Conservation (phyloP, 2,329 filamentous ascomycete genomes). For the Remersonia thermophila region DNA sequence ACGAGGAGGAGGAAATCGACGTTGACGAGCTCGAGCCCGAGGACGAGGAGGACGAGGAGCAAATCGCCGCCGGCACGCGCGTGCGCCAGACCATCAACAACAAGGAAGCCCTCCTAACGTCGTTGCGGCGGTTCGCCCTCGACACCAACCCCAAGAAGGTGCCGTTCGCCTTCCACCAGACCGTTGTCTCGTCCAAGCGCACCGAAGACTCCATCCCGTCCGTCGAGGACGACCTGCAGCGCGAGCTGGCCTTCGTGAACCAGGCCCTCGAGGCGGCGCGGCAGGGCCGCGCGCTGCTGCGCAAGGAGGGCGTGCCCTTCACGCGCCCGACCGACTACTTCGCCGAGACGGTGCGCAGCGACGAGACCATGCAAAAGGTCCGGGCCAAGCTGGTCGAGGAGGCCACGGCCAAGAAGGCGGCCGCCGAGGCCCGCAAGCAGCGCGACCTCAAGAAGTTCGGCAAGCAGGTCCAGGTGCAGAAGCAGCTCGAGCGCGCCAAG, state of each 20-base stretch:
- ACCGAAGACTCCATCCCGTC: slow-evolving; percentile 61
- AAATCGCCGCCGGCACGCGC: slow-evolving; percentile 76
- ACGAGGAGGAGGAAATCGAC: slow-evolving; percentile 75
- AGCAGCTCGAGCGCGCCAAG: slow-evolving; percentile 87
- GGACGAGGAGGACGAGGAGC: slow-evolving; percentile 51
- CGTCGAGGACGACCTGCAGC: slow-evolving; percentile 79
- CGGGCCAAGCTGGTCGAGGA: slow-evolving; percentile 88
- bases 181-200: slow-evolving; percentile 53
- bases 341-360: slow-evolving; percentile 97
- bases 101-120: slow-evolving; percentile 68
- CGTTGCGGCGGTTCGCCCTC: slow-evolving; percentile 67
- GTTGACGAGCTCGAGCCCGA: slow-evolving; percentile 41
- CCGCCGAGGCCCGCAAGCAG: slow-evolving; percentile 80
- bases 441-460: slow-evolving; percentile 98
- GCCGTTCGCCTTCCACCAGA: slow-evolving; percentile 75
- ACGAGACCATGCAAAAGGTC: slow-evolving; percentile 96
- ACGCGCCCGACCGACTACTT: slow-evolving; percentile 90
- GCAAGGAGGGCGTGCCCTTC: slow-evolving; percentile 75
- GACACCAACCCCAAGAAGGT: slow-evolving; percentile 52
- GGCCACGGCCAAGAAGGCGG: slow-evolving; percentile 82
- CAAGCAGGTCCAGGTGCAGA: slow-evolving; percentile 94
- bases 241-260: slow-evolving; percentile 86
- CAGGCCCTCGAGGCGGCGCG: slow-evolving; percentile 73
- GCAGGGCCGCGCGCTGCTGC: slow-evolving; percentile 59
- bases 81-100: slow-evolving; percentile 97